Evolutionary conservation across 768 basidiomycete genomes (phyloP).

Genomic region (Sporobolomyces phaffii): DNA sequence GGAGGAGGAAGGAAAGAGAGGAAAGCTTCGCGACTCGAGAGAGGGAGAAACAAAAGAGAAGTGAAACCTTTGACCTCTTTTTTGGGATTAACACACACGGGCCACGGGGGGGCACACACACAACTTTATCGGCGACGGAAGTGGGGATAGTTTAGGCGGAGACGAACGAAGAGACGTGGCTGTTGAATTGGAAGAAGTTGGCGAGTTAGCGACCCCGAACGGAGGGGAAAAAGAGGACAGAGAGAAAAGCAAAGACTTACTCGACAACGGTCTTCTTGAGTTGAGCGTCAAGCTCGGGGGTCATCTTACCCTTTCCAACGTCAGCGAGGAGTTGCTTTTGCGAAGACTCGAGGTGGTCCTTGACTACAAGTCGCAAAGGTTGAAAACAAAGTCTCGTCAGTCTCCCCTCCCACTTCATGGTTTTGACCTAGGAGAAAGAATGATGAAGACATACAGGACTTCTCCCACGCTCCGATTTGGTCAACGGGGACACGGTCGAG

Average conservation of each 20-base stretch:
- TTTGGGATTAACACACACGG: neutral
- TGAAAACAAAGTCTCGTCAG: neutral
- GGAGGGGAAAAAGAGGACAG: too few relatives aligned
- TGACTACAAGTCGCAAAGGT: slow-evolving; percentile 57
- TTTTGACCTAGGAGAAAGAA: neutral
- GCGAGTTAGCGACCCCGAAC: too few relatives aligned
- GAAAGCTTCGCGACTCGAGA: too few relatives aligned
- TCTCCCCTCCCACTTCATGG: neutral
- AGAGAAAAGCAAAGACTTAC: too few relatives aligned
- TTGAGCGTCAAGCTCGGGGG: slow-evolving; percentile 81
- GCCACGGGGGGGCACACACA: too few relatives aligned
- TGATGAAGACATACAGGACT: neutral
- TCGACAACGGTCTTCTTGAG: slow-evolving; percentile 64
- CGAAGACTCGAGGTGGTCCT: slow-evolving; percentile 69
- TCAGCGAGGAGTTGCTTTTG: slow-evolving; percentile 73
- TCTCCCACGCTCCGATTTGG: slow-evolving; percentile 16
- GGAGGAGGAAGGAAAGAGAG: too few relatives aligned
- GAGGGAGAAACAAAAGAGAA: too few relatives aligned
- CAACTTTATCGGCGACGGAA: too few relatives aligned
- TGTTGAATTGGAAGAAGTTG: neutral
- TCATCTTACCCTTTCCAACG: slow-evolving; percentile 75
- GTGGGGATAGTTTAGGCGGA: slow-evolving; percentile 31
- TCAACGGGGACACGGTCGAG: slow-evolving; percentile 94
- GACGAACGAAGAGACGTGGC: slow-evolving; percentile 33
- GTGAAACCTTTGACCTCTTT: too few relatives aligned